A percentile compares a stretch with the other conserved stretches of the same genome.
Conservation (phyloP, 2,329 filamentous ascomycete genomes). For the Blastomyces parvus region DNA sequence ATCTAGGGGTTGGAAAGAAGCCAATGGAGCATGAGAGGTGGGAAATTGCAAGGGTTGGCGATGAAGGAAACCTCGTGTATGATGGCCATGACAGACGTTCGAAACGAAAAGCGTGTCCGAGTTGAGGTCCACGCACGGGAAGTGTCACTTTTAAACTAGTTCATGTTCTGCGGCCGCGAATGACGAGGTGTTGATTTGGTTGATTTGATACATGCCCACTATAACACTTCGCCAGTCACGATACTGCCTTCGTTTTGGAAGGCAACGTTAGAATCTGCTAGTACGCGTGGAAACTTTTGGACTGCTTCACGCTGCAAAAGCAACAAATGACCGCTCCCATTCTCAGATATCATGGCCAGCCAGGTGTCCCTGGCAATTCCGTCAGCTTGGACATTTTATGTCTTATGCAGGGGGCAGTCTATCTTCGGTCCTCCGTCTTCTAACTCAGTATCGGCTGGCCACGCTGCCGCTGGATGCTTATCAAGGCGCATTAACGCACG, state of each 20-base stretch:
- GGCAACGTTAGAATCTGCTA: no score
- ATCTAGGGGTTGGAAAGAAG: conserved; percentile 10
- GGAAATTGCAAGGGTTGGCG: conserved; percentile 10
- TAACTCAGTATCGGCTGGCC: not conserved
- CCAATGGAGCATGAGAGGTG: conserved; percentile 11
- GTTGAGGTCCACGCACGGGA: not conserved
- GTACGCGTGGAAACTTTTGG: no score
- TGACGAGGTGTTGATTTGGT: not conserved
- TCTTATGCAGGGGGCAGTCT: not conserved
- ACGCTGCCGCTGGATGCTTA: not conserved
- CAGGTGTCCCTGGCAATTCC: not conserved
- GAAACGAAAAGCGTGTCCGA: not conserved
- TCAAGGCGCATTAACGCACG: not conserved
- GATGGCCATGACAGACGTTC: conserved; percentile 1
- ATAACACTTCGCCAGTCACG: not conserved
- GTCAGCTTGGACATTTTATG: not conserved
- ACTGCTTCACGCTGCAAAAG: no score
- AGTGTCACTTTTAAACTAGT: not conserved
- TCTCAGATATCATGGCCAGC: no score
- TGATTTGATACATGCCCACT: not conserved
- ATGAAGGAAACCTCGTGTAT: conserved; percentile 10
- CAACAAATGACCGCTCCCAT: no score
- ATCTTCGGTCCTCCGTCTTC: not conserved
- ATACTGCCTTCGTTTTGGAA: not conserved
- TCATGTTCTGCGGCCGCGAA: not conserved